A percentile compares a stretch with the other conserved stretches of the same genome.
Conservation (phyloP, 2,329 filamentous ascomycete species). For the Fusarium sp. region DNA sequence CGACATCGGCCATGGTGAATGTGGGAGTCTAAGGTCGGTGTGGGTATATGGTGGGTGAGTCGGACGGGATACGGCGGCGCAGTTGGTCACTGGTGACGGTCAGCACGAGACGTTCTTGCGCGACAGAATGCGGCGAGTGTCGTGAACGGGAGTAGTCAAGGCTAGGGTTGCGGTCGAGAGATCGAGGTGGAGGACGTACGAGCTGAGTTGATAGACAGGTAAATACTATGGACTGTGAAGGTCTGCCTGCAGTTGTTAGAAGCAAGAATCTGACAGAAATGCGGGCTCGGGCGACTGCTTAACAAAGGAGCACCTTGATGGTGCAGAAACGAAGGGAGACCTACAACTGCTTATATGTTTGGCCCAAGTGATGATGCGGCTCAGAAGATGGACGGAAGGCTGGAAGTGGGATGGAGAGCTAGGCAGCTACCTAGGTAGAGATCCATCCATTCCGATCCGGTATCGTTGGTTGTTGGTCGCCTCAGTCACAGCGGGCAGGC, state of each 20-base stretch:
- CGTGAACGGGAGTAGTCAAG: background rate
- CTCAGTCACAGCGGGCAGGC: conserved; percentile 10
- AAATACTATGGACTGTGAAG: conserved; percentile 3
- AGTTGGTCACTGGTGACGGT: conserved; percentile 8
- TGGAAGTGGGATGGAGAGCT: conserved; percentile 27
- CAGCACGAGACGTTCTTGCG: background rate
- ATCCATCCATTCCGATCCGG: conserved; percentile 10
- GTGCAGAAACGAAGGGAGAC: conserved; percentile 1
- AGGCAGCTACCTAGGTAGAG: conserved; percentile 21
- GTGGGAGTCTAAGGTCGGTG: conserved; percentile 5
- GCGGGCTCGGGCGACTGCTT: background rate
- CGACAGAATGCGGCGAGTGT: background rate
- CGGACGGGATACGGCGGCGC: background rate
- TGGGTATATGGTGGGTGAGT: background rate
- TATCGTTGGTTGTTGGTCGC: conserved; percentile 2
- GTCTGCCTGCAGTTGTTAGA: conserved; percentile 20
- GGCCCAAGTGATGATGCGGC: conserved; percentile 32
- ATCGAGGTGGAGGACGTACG: conserved; percentile 27
- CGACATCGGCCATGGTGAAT: conserved; percentile 85
- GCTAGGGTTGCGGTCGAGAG: conserved; percentile 11
- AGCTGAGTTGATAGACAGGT: conserved; percentile 7
- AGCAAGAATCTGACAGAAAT: background rate
- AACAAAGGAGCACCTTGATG: conserved; percentile 32
- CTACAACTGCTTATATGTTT: conserved; percentile 14
- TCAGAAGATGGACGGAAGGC: conserved; percentile 21